Evolutionary conservation across 768 basidiomycete species (phyloP), one percentile per base, ranked within the genome.

Genomic region (Tulasnella sp.): DNA sequence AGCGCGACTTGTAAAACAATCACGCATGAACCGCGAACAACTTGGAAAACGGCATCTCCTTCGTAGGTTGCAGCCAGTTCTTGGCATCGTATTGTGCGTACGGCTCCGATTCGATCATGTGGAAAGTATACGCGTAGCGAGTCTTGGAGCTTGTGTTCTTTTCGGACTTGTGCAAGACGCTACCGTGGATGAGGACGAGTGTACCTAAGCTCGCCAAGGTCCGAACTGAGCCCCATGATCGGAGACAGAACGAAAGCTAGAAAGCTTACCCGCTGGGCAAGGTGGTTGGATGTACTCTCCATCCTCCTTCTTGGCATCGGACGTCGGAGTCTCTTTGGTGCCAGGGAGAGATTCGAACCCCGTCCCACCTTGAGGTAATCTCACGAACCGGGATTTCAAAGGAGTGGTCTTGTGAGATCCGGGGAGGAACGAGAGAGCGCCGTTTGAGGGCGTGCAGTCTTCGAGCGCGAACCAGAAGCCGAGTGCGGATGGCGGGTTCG

Each of bases 381-480:
- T 90, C 25, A 98, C 89, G 81, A 99, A 95, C 14, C 97, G 92
- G 80, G 94, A 92, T 7, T 89, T 87, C 68, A 96, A 89, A 0
- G 90, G 88, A 1, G 88, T 85, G 0, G 86, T 87, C 39, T 91
- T 86, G 82, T 99, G 97, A 1, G 95, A 96, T 29, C 96, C 95
- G 0, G 96, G 96, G 2, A 93, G 85, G 83, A 96, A 97, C 5
- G 91, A 93, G 7, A 96, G 86, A 9, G 94, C 93, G 11, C 95
- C 95, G 80, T 96, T 96, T 64, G 84, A 83, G 1, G 87, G 81
- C 6, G 95, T 96, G 82, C 96, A 97, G 77, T 88, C 86, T 82
- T 99, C 97, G 45, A 99, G 85, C 0, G 97, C 93, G 76, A 99
- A 93, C 97, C 97, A 99, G 82, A 96, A 94, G 1, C 97, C 97